Evolutionary conservation across 768 basidiomycete genomes (phyloP).

Genomic region (Russula ochroleuca): DNA sequence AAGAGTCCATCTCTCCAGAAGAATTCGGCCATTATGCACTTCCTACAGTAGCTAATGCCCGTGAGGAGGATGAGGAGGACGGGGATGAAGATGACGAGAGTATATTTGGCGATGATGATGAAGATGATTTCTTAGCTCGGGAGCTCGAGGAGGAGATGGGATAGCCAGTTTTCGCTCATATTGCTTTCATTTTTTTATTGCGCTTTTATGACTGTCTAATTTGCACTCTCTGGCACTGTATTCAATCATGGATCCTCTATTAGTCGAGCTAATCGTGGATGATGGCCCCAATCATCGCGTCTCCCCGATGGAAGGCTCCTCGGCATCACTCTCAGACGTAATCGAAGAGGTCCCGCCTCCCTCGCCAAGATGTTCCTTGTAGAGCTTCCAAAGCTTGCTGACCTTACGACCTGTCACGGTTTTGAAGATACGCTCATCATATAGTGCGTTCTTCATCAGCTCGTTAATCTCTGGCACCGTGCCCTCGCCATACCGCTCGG

Average conservation of each 20-base stretch:
- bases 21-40: constrained; percentile 20
- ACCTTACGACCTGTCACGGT: constrained; percentile 50
- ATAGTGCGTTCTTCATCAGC: constrained; percentile 45
- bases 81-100: constrained; percentile 47
- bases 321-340: neutral
- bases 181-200: constrained; percentile 15
- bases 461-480: constrained; percentile 57
- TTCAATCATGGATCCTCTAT: constrained; percentile 20
- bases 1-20: constrained; percentile 41
- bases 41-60: constrained; percentile 8
- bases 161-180: constrained; percentile 37
- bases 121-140: constrained; percentile 77
- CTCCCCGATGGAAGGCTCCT: neutral
- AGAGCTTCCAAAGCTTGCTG: constrained; percentile 54
- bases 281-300: neutral
- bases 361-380: constrained; percentile 43
- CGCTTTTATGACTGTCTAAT: neutral
- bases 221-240: constrained; percentile 17
- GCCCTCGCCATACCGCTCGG: constrained; percentile 49
- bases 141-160: constrained; percentile 76
- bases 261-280: constrained; percentile 10
- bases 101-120: constrained; percentile 46
- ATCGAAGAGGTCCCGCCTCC: neutral
- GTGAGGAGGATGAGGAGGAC: constrained; percentile 31
- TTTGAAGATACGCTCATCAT: constrained; percentile 51